Conservation (phyloP, 371 early-diverging fungal genomes). For the Synchytrium microbalum region DNA sequence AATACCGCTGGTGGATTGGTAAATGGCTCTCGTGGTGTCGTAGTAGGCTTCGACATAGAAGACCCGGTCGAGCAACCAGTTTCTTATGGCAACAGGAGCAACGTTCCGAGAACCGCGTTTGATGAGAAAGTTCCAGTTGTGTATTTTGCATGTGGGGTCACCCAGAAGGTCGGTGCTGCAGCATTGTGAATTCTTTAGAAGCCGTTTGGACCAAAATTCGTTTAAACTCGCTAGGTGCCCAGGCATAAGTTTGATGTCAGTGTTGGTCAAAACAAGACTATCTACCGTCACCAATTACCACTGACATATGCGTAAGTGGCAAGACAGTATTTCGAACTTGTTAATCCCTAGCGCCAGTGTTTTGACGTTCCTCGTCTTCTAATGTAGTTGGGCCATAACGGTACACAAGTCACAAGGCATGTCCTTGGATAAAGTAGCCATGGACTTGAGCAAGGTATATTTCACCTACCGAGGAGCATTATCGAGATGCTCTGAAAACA, state of each 20-base stretch:
- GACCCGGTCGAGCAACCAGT: not conserved
- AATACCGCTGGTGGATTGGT: constrained; percentile 49
- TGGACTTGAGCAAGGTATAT: constrained; percentile 56
- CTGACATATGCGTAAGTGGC: not conserved
- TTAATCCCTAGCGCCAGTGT: too few species aligned
- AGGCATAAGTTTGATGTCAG: not conserved
- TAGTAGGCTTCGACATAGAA: constrained; percentile 34
- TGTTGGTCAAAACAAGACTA: not conserved
- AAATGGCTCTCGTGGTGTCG: constrained; percentile 77
- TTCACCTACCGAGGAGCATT: too few species aligned
- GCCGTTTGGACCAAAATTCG: too few species aligned
- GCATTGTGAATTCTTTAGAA: too few species aligned
- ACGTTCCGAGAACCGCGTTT: not conserved
- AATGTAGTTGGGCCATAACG: constrained; percentile 53
- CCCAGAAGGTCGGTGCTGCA: not conserved
- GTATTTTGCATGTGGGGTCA: not conserved
- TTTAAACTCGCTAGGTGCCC: not conserved
- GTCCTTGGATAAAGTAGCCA: constrained; percentile 69
- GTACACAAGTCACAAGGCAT: constrained; percentile 91
- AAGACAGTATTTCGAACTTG: not conserved
- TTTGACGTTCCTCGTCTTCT: not conserved
- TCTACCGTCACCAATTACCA: not conserved
- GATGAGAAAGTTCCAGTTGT: not conserved
- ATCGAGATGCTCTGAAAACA: too few species aligned
- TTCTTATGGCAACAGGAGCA: not conserved